Percentiles rank a stretch among this genome's conserved stretches.
phyloP scores from a whole-genome alignment of 345 rosid species.

The Orychophragmus violaceus region DNA sequence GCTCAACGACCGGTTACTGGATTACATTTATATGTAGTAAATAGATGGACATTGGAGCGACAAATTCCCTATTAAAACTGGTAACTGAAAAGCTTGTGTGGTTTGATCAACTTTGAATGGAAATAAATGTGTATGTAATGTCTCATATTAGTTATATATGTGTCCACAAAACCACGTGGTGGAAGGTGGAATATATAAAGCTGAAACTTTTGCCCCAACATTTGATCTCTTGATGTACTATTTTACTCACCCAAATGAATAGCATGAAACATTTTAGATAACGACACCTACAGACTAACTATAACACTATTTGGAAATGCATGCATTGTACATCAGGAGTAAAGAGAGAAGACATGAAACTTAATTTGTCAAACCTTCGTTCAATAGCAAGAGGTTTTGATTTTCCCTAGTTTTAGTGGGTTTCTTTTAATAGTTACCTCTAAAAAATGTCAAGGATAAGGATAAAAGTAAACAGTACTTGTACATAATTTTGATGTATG shows the following conservation, averaged over 20 bases:
- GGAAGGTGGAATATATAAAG: not conserved
- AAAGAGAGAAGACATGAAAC: conserved; percentile 12
- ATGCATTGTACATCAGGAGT: conserved; percentile 7
- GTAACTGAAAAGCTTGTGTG: not conserved
- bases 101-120: conserved; percentile 13
- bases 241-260: conserved; percentile 9
- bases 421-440: conserved; percentile 19
- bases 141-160: not conserved
- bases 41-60: conserved; percentile 11
- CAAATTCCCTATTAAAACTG: not conserved
- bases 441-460: conserved; percentile 23
- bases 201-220: not conserved
- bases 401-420: conserved; percentile 24
- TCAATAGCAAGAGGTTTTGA: conserved; percentile 15
- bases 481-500: conserved; percentile 15
- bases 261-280: conserved; percentile 2
- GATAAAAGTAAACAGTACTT: conserved; percentile 24
- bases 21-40: conserved; percentile 11
- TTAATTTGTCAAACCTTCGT: conserved; percentile 19
- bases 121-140: conserved; percentile 9
- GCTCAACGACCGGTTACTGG: not conserved
- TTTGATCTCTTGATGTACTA: conserved; percentile 10
- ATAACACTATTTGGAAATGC: conserved; percentile 10
- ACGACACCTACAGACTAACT: conserved; percentile 4
- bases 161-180: conserved; percentile 6